These are phyloP conservation scores for Irpex sp. DNA, from an alignment of 1,284 basidiomycete species.

Conservation along the genomic window DNA sequence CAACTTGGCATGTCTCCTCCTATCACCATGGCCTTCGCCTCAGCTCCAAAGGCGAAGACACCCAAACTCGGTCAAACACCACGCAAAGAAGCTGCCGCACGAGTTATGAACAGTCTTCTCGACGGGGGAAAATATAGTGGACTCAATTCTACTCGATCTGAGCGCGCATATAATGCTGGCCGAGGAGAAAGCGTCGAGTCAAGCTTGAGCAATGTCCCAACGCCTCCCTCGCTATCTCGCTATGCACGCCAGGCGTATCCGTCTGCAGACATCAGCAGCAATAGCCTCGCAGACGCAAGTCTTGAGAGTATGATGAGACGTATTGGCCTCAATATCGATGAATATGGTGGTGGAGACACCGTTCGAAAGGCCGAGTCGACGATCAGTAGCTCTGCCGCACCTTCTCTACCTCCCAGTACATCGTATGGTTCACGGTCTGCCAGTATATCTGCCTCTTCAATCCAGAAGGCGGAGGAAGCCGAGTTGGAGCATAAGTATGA, in stretches of 20 bases:
- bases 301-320: conserved; percentile 52
- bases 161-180: not conserved
- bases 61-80: conserved; percentile 58
- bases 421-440: not conserved
- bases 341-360: not conserved
- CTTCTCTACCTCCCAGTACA: conserved; percentile 1
- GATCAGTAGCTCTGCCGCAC: not conserved
- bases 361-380: conserved; percentile 1
- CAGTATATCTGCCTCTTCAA: not conserved
- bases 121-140: conserved; percentile 22
- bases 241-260: conserved; percentile 41
- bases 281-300: conserved; percentile 28
- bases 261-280: conserved; percentile 42
- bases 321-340: conserved; percentile 35
- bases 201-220: conserved; percentile 61
- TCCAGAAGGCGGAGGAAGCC: conserved; percentile 15
- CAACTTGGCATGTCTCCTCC: conserved; percentile 88
- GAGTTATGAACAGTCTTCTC: conserved; percentile 61
- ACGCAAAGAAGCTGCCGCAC: conserved; percentile 59
- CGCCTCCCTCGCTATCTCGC: conserved; percentile 63
- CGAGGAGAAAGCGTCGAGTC: conserved; percentile 37
- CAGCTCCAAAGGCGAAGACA: conserved; percentile 50
- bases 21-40: conserved; percentile 78
- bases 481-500: conserved; percentile 26
- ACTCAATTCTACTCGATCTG: conserved; percentile 12